Conservation (phyloP, 2,329 filamentous ascomycete species). For the Epichloe sp. region DNA sequence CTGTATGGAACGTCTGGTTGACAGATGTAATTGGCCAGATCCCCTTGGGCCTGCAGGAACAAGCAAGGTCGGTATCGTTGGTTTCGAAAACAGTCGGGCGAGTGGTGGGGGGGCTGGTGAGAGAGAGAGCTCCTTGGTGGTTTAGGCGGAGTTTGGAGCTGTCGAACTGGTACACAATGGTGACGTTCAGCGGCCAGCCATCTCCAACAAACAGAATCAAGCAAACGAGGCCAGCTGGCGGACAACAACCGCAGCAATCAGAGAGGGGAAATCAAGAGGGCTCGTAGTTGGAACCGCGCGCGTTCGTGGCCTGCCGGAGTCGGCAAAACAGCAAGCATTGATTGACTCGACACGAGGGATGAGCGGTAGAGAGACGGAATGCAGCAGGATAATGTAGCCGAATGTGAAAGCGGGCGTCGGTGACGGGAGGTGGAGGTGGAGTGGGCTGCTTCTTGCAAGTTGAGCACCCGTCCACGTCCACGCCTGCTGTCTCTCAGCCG, state of each 20-base stretch:
- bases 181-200: constrained; percentile 11
- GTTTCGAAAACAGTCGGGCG: background rate
- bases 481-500: no score
- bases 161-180: constrained; percentile 7
- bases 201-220: constrained; percentile 6
- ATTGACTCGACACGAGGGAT: background rate
- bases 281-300: background rate
- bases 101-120: background rate
- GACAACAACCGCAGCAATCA: background rate
- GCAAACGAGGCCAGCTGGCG: background rate
- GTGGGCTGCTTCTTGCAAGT: no score
- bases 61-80: constrained; percentile 1
- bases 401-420: background rate
- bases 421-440: background rate
- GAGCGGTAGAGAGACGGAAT: background rate
- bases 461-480: no score
- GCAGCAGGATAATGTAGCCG: background rate
- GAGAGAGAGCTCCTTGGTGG: constrained; percentile 1
- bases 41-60: background rate
- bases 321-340: background rate
- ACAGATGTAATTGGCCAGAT: background rate
- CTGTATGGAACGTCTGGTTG: background rate
- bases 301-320: background rate
- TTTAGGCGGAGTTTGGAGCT: constrained; percentile 7
- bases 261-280: background rate